Conservation (phyloP, 148 eudicot species). For the Chenopodium quinoa region DNA sequence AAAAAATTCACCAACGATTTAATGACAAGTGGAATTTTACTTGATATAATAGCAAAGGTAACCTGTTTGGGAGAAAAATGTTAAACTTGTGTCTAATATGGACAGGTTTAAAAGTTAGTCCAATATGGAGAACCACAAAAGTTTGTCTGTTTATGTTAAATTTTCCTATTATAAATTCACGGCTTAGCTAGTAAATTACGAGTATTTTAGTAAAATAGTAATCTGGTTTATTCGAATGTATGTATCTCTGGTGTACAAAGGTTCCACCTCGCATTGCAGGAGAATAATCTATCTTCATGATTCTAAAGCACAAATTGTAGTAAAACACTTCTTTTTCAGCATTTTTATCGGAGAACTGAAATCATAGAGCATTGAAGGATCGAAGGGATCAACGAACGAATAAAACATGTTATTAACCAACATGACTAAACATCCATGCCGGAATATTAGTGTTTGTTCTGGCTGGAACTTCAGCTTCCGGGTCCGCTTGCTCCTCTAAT, state of each 20-base stretch:
- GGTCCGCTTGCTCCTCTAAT: neutral
- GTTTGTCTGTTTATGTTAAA: too few relatives aligned
- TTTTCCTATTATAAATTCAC: neutral
- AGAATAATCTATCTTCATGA: neutral
- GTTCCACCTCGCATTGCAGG: neutral
- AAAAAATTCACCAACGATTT: too few relatives aligned
- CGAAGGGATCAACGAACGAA: neutral
- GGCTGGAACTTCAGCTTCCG: conserved; percentile 20
- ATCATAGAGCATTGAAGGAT: neutral
- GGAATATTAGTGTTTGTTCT: conserved; percentile 37
- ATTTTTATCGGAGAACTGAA: neutral
- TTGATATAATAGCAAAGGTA: too few relatives aligned
- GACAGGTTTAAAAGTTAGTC: fast-evolving
- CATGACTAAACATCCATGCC: conserved; percentile 58
- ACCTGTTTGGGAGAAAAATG: too few relatives aligned
- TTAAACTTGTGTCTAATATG: too few relatives aligned
- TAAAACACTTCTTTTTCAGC: neutral
- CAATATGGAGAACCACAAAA: too few relatives aligned
- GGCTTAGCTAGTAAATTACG: neutral
- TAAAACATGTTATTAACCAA: conserved; percentile 15
- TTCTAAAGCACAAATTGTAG: too few relatives aligned
- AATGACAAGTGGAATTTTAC: too few relatives aligned
- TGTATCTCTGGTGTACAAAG: neutral
- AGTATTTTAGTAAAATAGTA: neutral
- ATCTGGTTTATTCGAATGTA: too few relatives aligned